phyloP scores from a whole-genome alignment of 352 stramenopile species.

The Phytophthora pistaciae region DNA sequence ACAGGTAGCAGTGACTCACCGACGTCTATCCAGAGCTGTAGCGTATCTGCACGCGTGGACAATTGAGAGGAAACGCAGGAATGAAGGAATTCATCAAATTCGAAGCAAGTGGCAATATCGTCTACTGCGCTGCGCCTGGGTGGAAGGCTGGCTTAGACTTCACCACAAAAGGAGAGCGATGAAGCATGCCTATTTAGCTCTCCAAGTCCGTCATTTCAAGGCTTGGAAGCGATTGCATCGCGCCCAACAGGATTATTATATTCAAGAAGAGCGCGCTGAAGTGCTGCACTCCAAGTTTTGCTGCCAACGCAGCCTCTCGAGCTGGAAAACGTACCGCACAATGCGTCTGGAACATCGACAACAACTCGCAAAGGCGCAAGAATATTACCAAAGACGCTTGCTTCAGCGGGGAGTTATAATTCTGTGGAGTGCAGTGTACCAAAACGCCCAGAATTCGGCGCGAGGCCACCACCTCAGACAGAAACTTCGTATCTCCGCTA shows the following conservation, averaged over 20 bases:
- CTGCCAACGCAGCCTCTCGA: constrained; percentile 12
- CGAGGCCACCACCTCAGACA: constrained; percentile 33
- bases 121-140: constrained; percentile 27
- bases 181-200: constrained; percentile 1
- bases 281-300: constrained; percentile 15
- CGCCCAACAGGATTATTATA: neutral
- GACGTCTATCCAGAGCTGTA: constrained; percentile 19
- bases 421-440: constrained; percentile 31
- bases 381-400: constrained; percentile 22
- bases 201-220: constrained; percentile 14
- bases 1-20: constrained; percentile 4
- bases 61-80: constrained; percentile 12
- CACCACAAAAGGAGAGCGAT: constrained; percentile 16
- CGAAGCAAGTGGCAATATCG: constrained; percentile 19
- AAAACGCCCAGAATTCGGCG: constrained; percentile 29
- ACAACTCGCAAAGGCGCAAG: constrained; percentile 15
- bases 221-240: constrained; percentile 24
- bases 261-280: constrained; percentile 16
- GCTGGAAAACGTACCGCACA: constrained; percentile 27
- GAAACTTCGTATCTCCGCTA: constrained; percentile 26
- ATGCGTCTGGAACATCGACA: constrained; percentile 1
- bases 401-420: constrained; percentile 31
- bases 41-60: constrained; percentile 9
- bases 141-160: constrained; percentile 21
- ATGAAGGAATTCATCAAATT: constrained; percentile 10